Conservation (phyloP, 2,329 filamentous ascomycete genomes). For the Coniochaeta sp. region DNA sequence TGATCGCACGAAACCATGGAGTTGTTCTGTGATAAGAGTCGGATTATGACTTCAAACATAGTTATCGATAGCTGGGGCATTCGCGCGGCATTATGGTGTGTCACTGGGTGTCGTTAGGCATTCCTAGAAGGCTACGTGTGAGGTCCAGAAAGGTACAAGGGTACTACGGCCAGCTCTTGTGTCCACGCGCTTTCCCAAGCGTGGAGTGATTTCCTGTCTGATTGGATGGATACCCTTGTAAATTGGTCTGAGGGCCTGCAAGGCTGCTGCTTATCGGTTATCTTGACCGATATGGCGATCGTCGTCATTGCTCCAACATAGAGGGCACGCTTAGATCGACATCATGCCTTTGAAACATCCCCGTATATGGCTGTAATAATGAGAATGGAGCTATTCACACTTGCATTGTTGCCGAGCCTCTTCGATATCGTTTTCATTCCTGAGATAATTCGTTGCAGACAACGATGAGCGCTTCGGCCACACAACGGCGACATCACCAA, state of each 20-base stretch:
- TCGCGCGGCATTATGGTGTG: neutral
- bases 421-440: neutral
- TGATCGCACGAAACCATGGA: slow-evolving; percentile 19
- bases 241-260: neutral
- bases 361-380: neutral
- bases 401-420: neutral
- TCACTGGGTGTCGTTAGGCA: neutral
- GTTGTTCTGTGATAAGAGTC: neutral
- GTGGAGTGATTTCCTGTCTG: neutral
- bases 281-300: neutral
- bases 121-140: slow-evolving; percentile 6
- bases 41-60: slow-evolving; percentile 11
- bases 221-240: neutral
- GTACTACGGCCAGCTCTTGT: neutral
- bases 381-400: neutral
- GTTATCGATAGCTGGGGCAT: slow-evolving; percentile 7
- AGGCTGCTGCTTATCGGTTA: neutral
- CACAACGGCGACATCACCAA: slow-evolving; percentile 5
- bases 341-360: neutral
- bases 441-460: neutral
- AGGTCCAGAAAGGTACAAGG: slow-evolving; percentile 4
- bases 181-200: neutral
- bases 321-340: neutral
- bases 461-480: neutral
- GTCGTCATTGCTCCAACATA: neutral